Evolutionary conservation across 139 green algal species (phyloP), one percentile per base, ranked within the genome.

Genomic region (Chlorella vulgaris): DNA sequence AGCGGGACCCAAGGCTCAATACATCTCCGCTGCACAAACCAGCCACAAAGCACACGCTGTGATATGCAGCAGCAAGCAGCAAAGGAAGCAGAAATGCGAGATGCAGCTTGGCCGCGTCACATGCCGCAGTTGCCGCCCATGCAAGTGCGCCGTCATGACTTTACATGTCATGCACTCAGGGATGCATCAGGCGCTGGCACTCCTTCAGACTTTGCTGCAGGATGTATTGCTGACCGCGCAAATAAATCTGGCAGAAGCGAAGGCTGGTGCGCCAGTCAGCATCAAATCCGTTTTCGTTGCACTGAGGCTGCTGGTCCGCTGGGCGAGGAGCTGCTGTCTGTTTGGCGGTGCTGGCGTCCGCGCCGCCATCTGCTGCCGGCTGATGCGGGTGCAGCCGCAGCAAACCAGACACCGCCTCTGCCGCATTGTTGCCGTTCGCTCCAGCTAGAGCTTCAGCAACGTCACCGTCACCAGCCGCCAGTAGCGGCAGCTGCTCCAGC

Each of bases 241-340:
- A 28, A 50, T 86, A 86, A 21, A 81, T 38, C 26, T 55, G 35
- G 65, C 82, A 86, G 40, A 84, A 84, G 38, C 55, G 39, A 38
- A 29, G 40, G 36, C 69, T 81, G 21, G 43, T 62, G 33, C 42
- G 21, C 74, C 74, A 86, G 75, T 63, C 53, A 7, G 36, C 82
- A 70, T 86, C 82, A 31, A 86, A 75, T 2, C 82, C 82, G 29
- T 86, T 86, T 58, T 86, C 82, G 40, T 87, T 84, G 31, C 50
- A 28, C 51, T 50, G 55, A 5, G 15, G 18, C 18, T 65, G 15
- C 55, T 65, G 55, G 55, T n/a, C 55, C 5, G 55, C 55, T n/a
- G 18, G 18, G 18, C 55, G 15, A 28, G 47, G 13, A 58, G 38
- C 24, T 19, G 40, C 68, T 39, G 40, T 15, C 47, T 7, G 5